Base-by-base conservation (phyloP, 495 filamentous ascomycete genomes). In the Neurospora tetrasperma region DNA sequence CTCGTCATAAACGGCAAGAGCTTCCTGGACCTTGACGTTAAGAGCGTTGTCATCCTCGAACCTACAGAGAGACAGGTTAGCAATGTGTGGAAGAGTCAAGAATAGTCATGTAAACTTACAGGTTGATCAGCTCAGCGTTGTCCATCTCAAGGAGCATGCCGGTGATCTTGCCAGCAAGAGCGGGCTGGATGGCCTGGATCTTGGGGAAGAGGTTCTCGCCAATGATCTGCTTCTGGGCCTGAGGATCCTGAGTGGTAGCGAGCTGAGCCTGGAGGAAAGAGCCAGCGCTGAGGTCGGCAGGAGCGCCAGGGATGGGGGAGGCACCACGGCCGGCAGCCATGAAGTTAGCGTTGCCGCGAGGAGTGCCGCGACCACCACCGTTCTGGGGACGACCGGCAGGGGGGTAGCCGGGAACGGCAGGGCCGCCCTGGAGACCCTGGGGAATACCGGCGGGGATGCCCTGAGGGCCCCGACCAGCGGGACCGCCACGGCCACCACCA, bases 101-200 rank as follows among this genome's bases (percentile, higher is more conserved):
- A 10, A 11, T 23, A 44, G 41, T 31, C 6, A 16, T 43, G 69
- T 42, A 35, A 41, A 94, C 96, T 93, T 90, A 99, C 96, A 99
- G 87, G 82, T 91, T 91, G 78, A 99, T 84, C 74, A 99, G 84
- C 86, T 99, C 96, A 68, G 85, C 75, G 80, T 98, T 98, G 75
- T 98, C 96, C 96, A 99, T 99, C 88, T 99, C 96, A 77, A 99
- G 80, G 78, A 99, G 89, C 96, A 99, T 99, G 83, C 96, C 96
- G 73, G 96, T 99, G 79, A 99, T 98, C 91, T 99, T 99, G 77
- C 96, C 96, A 75, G 96, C 96, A 74, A 99, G 86, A 75, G 96
- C 93, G 59, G 94, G 94, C 87, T 98, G 94, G 83, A 96, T 89
- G 71, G 87, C 88, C 81, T 93, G 90, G 79, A 99, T 98, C 91